A percentile compares a stretch with the other conserved stretches of the same genome.
Conservation (phyloP, 129 eudicot genomes). For the Centella asiatica region DNA sequence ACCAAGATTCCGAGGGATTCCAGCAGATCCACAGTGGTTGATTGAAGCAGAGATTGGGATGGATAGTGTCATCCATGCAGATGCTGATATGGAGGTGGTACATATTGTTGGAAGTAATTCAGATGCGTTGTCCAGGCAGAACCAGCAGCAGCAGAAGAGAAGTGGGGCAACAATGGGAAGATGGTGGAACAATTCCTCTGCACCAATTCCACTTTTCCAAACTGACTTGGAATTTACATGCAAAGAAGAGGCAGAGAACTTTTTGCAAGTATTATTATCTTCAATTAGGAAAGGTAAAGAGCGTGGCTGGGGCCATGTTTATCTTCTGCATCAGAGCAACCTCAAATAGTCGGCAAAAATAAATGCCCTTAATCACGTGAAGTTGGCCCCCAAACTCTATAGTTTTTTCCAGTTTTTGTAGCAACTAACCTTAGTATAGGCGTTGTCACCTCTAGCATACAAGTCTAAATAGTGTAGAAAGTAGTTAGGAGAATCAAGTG, state of each 20-base stretch:
- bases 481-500: too few relatives aligned
- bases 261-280: constrained; percentile 45
- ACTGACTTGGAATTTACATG: constrained; percentile 52
- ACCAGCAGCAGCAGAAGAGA: constrained; percentile 31
- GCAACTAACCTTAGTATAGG: background rate
- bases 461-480: too few relatives aligned
- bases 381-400: too few relatives aligned
- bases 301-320: constrained; percentile 55
- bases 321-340: constrained; percentile 72
- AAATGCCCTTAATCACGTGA: too few relatives aligned
- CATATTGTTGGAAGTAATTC: constrained; percentile 87
- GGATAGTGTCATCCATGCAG: constrained; percentile 84
- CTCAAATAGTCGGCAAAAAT: constrained; percentile 23
- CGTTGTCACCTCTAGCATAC: background rate
- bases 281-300: constrained; percentile 63
- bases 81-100: constrained; percentile 56
- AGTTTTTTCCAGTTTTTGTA: too few relatives aligned
- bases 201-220: constrained; percentile 59
- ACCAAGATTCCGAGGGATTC: constrained; percentile 64
- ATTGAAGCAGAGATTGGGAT: constrained; percentile 56
- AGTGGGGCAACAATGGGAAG: constrained; percentile 25
- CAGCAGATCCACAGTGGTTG: constrained; percentile 73
- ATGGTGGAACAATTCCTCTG: constrained; percentile 38
- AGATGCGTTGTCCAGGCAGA: constrained; percentile 37
- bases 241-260: constrained; percentile 55